Evolutionary conservation across 2,329 filamentous ascomycete genomes (phyloP), one percentile per base, ranked within the genome.

Genomic region (Fusarium avenaceum): DNA sequence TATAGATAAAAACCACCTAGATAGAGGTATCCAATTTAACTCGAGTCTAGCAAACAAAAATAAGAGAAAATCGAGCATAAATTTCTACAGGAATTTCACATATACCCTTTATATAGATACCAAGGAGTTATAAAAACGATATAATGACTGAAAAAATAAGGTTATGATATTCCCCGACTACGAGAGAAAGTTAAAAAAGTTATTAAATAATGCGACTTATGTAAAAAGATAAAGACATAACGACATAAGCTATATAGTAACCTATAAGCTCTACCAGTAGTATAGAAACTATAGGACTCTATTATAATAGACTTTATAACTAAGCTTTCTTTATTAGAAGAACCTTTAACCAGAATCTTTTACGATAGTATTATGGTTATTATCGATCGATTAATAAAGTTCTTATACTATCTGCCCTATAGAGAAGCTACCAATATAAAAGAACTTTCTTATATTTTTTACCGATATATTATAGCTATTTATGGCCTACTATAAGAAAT

Each of bases 221-320:
- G 44, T 35, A 48, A 24, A 30, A 38, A 45, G 28, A 57, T 8
- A 11, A 62, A 58, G 4, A 2, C 9, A 39, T 5, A 15, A 51
- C 30, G 24, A 13, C 11, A 64, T 15, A 63, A 67, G 19, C 56
- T 38, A 2, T 65, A 70, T 22, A 26, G 35, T 42, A 15, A 51
- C 49, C 6, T 69, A 54, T 20, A 71, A 45, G 32, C 11, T 22
- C 7, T 71, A 20, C 6, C 14, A 56, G 22, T 71, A 9, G 7
- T 8, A 47, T 13, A 44, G 58, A 4, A 5, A 61, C 44, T 22
- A 35, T 70, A 22, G 30, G 49, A 64, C 20, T 64, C 10, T 10
- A 10, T 28, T 28, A 28, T 3, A 10, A 28, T 28, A 28, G 26
- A 28, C 26, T 28, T 9, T 9, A 28, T 28, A 10, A 28, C 3